Evolutionary conservation across 805 yeast genomes (phyloP).

Genomic region (Kodamaea sagamina): DNA sequence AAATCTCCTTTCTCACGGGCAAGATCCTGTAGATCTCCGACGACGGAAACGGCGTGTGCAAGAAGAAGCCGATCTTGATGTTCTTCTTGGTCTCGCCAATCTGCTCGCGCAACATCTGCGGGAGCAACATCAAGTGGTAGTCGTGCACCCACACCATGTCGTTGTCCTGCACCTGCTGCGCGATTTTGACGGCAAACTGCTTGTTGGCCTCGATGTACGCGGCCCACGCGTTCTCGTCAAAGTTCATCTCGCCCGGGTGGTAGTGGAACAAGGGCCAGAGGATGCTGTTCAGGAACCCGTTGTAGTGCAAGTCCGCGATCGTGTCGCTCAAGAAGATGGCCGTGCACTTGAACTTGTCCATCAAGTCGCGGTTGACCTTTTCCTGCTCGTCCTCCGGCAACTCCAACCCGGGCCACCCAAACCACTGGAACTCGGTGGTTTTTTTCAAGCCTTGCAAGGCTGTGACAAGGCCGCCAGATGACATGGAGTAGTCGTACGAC

Average conservation of each 20-base stretch:
- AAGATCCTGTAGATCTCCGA: slow-evolving; percentile 93
- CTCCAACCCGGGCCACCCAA: slow-evolving; percentile 94
- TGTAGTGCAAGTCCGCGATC: slow-evolving; percentile 92
- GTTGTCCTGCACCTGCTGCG: slow-evolving; percentile 68
- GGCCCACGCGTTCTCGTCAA: slow-evolving; percentile 97
- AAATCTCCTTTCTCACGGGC: slow-evolving; percentile 91
- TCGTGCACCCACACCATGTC: slow-evolving; percentile 98
- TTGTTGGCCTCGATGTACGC: slow-evolving; percentile 94
- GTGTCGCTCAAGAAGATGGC: slow-evolving; percentile 89
- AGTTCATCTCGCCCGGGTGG: slow-evolving; percentile 98
- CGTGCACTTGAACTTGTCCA: slow-evolving; percentile 78
- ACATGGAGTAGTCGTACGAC: slow-evolving; percentile 80
- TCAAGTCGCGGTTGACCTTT: slow-evolving; percentile 67
- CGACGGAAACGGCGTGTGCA: slow-evolving; percentile 98
- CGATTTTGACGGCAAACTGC: slow-evolving; percentile 73
- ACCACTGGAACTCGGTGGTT: slow-evolving; percentile 87
- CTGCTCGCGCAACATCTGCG: slow-evolving; percentile 76
- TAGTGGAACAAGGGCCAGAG: slow-evolving; percentile 98
- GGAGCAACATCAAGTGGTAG: slow-evolving; percentile 93
- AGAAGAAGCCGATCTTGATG: slow-evolving; percentile 85
- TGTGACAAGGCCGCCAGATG: slow-evolving; percentile 96
- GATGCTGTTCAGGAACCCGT: slow-evolving; percentile 92
- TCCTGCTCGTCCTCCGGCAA: slow-evolving; percentile 75
- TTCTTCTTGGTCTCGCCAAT: slow-evolving; percentile 51
- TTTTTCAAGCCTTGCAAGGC: slow-evolving; percentile 91